Base-by-base conservation (phyloP, 768 basidiomycete genomes). In the Naematelia aurantialba region DNA sequence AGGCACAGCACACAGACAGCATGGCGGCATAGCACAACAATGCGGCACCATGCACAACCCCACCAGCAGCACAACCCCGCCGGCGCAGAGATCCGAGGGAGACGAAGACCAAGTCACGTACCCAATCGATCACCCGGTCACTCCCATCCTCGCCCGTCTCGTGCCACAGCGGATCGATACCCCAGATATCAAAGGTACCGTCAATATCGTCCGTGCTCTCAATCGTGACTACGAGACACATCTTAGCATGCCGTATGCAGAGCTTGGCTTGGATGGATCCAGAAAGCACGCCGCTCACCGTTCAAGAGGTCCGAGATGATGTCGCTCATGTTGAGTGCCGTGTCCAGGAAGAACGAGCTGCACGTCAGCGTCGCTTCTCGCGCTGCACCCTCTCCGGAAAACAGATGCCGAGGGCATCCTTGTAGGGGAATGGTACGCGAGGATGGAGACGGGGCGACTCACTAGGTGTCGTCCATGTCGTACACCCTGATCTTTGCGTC, bases 401-500 rank as follows among this genome's bases (percentile, higher is more conserved):
- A n/a, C n/a, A n/a, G n/a, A n/a, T n/a, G n/a, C n/a, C n/a, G n/a
- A n/a, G n/a, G n/a, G n/a, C n/a, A n/a, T n/a, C n/a, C n/a, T n/a
- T n/a, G n/a, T n/a, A n/a, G n/a, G n/a, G n/a, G n/a, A n/a, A n/a
- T n/a, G n/a, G n/a, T n/a, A n/a, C n/a, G n/a, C n/a, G n/a, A n/a
- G n/a, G n/a, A n/a, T n/a, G n/a, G n/a, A n/a, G n/a, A n/a, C n/a
- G n/a, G n/a, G n/a, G 56, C 45, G 21, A 56, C 56, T 24, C 55
- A 44, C 51, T 51, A 45, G 13, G 66, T 59, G 21, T 59, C 46
- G 53, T 77, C 76, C 13, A 67, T 64, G 44, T 68, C 5, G 83
- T 83, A 21, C 69, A 58, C 5, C 61, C 52, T 29, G 78, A 69
- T 21, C 83, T 68, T 4, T 84, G 84, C 13, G 85, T 76, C 1